These are phyloP conservation scores for Didymella arachidicola DNA, from an alignment of 2,329 filamentous ascomycete species.

Conservation along the genomic window DNA sequence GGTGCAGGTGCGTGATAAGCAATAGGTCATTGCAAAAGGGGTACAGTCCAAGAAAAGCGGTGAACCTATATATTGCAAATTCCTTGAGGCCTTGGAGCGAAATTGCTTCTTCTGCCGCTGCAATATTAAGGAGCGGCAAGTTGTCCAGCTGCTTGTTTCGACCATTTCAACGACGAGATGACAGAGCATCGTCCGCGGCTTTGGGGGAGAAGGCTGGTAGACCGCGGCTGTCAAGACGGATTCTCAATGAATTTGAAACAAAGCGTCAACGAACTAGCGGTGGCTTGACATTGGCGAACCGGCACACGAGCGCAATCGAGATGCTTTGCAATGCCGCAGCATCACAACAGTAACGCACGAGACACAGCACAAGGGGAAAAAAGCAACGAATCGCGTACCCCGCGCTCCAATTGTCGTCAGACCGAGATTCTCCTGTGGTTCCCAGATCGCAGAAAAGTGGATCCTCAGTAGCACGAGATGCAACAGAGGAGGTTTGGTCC, in stretches of 20 bases:
- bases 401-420: slow-evolving; percentile 16
- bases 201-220: slow-evolving; percentile 6
- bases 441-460: slow-evolving; percentile 15
- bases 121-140: not conserved
- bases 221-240: slow-evolving; percentile 3
- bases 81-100: not conserved
- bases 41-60: slow-evolving; percentile 1
- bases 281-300: slow-evolving; percentile 13
- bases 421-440: slow-evolving; percentile 19
- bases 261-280: slow-evolving; percentile 5
- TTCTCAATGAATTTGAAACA: slow-evolving; percentile 17
- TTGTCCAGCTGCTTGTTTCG: not conserved
- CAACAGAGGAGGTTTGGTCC: slow-evolving; percentile 30
- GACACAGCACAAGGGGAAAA: slow-evolving; percentile 8
- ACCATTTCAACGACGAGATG: not conserved
- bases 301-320: slow-evolving; percentile 10
- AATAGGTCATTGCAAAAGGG: not conserved
- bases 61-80: not conserved
- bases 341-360: slow-evolving; percentile 16
- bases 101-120: slow-evolving; percentile 2
- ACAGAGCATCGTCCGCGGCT: slow-evolving; percentile 3
- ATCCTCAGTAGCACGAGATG: slow-evolving; percentile 24
- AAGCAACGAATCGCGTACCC: slow-evolving; percentile 16
- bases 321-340: slow-evolving; percentile 6
- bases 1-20: slow-evolving; percentile 3